Evolutionary conservation across 768 basidiomycete species (phyloP), one percentile per base, ranked within the genome.

Genomic region (Agaricus blazei): DNA sequence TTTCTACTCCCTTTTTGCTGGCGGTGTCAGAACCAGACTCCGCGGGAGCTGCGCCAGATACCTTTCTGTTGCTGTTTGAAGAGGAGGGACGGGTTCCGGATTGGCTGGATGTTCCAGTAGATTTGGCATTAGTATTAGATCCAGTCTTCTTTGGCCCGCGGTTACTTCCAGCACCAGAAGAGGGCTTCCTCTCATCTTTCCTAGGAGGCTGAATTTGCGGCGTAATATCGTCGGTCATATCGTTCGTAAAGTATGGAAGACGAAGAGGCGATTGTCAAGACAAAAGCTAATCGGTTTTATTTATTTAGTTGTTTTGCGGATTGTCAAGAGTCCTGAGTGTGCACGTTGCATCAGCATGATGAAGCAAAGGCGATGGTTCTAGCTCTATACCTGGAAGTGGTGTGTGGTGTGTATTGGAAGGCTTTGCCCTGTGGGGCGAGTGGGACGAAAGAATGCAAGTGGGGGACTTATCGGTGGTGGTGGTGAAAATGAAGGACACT

Each of bases 381-480:
- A 28, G 19, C 5, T 19, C 38, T 43, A 46, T 42, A 83, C 82
- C 75, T 76, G 70, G 62, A 63, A 71, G 73, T 63, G 55, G 56
- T 59, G 48, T 64, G 72, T 73, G 68, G 67, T 69, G 62, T 66
- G 62, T 62, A 68, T 72, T 79, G 77, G 73, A 78, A 71, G 84
- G 82, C 81, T 88, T 84, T 90, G 88, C 89, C 89, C 87, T 88
- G 89, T 79, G 75, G 89, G 89, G 89, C 89, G 76, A 84, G 88
- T 90, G 88, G 77, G 84, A 69, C 68, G 76, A 80, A 78, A 65
- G 79, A 79, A 72, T 75, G 79, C 74, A 67, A 69, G 67, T 54
- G 65, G 66, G 66, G 70, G 65, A 64, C 61, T 69, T 74, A 71
- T 73, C 70, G 68, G 70, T 71, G 71, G 70, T 73, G 66, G 69